Evolutionary conservation across 176 grass and related monocot genomes (phyloP).

Genomic region (Echinochloa phyllopogon): DNA sequence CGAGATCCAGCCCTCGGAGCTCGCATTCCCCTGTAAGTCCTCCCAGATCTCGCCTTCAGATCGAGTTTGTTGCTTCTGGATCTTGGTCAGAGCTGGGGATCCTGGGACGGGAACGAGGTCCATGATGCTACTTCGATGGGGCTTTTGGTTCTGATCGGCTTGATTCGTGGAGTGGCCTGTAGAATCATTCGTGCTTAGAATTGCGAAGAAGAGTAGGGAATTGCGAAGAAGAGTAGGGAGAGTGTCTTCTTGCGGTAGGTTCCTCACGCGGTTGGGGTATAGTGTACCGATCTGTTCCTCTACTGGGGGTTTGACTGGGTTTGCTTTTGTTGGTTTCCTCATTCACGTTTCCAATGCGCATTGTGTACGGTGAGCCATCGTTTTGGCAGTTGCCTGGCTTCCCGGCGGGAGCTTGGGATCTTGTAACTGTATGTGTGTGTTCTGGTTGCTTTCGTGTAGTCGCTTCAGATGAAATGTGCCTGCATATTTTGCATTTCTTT

Average conservation of each 20-base stretch:
- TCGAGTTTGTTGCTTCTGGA: slow-evolving; percentile 23
- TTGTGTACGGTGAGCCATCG: not conserved
- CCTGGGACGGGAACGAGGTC: slow-evolving; percentile 19
- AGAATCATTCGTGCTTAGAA: not conserved
- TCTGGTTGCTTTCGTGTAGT: not conserved
- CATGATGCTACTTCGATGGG: not conserved
- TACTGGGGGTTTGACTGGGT: slow-evolving; percentile 9
- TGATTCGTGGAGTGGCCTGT: not conserved
- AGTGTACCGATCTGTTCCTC: slow-evolving; percentile 21
- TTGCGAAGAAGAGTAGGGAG: slow-evolving; percentile 15
- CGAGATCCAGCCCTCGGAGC: slow-evolving; percentile 89
- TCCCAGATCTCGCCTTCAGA: slow-evolving; percentile 37
- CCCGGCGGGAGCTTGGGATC: slow-evolving; percentile 29
- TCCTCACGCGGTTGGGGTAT: not conserved
- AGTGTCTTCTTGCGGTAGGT: not conserved
- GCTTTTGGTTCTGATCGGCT: slow-evolving; percentile 14
- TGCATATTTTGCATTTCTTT: slow-evolving; percentile 1
- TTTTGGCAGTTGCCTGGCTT: not conserved
- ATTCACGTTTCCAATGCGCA: slow-evolving; percentile 9
- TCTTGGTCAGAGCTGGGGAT: slow-evolving; percentile 51
- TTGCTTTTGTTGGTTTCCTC: not conserved
- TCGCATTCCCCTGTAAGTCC: slow-evolving; percentile 86
- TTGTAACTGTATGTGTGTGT: slow-evolving; percentile 5
- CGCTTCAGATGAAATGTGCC: slow-evolving; percentile 23
- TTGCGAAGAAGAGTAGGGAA: slow-evolving; percentile 19